phyloP scores from a whole-genome alignment of 768 basidiomycete genomes.

The Pisolithus marmoratus region DNA sequence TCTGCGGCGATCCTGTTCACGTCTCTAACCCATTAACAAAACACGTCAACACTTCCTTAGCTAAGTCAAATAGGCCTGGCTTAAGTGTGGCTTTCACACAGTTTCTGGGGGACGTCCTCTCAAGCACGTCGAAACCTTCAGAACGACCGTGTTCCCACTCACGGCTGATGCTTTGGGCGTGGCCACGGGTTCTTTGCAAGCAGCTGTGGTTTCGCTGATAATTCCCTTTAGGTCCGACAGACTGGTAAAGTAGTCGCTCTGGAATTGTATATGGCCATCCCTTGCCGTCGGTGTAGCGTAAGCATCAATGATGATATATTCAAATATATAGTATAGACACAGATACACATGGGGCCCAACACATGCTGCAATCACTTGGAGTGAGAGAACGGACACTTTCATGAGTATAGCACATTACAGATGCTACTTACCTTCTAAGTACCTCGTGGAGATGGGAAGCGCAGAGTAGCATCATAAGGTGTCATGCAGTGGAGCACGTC shows the following conservation, averaged over 20 bases:
- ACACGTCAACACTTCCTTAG: constrained; percentile 70
- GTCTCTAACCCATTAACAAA: constrained; percentile 45
- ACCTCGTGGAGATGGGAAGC: too few relatives aligned
- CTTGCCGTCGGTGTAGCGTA: too few relatives aligned
- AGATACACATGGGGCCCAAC: too few relatives aligned
- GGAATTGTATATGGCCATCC: constrained; percentile 92
- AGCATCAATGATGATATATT: too few relatives aligned
- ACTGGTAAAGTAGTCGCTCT: constrained; percentile 98
- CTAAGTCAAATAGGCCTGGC: constrained; percentile 90
- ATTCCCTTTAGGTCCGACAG: constrained; percentile 97
- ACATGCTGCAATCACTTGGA: too few relatives aligned
- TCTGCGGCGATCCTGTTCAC: constrained; percentile 66
- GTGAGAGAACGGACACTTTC: too few relatives aligned
- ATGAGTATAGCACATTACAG: too few relatives aligned
- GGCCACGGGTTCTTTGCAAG: constrained; percentile 95
- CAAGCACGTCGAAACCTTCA: constrained; percentile 93
- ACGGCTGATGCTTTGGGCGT: constrained; percentile 92
- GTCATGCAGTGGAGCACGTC: too few relatives aligned
- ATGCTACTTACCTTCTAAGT: too few relatives aligned
- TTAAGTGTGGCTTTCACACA: constrained; percentile 80
- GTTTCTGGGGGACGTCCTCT: constrained; percentile 94
- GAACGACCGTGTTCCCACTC: constrained; percentile 77
- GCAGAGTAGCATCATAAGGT: too few relatives aligned
- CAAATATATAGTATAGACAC: too few relatives aligned
- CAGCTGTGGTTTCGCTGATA: constrained; percentile 99